A percentile compares a stretch with the other conserved stretches of the same genome.
Conservation (phyloP, 441 rosid genomes). For the Viola pubescens region DNA sequence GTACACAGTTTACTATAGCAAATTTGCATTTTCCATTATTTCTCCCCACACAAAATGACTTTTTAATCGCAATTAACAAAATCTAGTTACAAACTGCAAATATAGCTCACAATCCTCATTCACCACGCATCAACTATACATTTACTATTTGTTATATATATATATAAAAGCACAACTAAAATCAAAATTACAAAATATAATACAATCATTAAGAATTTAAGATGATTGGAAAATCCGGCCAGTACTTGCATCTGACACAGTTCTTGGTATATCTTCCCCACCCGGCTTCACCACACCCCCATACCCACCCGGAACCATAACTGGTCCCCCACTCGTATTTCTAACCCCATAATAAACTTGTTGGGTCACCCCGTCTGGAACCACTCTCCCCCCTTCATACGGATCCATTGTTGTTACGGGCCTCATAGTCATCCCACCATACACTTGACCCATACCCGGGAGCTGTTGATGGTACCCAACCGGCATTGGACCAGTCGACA, state of each 20-base stretch:
- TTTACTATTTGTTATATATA: too few species aligned
- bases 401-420: slow-evolving; percentile 33
- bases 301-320: slow-evolving; percentile 32
- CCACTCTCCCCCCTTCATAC: slow-evolving; percentile 28
- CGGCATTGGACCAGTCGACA: slow-evolving; percentile 42
- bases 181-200: background rate
- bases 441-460: slow-evolving; percentile 44
- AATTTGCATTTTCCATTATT: too few species aligned
- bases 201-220: slow-evolving; percentile 12
- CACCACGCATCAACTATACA: too few species aligned
- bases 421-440: slow-evolving; percentile 35
- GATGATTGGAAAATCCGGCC: slow-evolving; percentile 36
- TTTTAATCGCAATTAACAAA: too few species aligned
- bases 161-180: background rate
- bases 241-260: slow-evolving; percentile 30
- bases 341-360: slow-evolving; percentile 57
- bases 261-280: slow-evolving; percentile 45
- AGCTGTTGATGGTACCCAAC: slow-evolving; percentile 57
- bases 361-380: slow-evolving; percentile 47
- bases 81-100: too few species aligned
- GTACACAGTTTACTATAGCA: too few species aligned
- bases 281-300: slow-evolving; percentile 46
- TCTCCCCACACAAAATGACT: too few species aligned
- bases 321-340: slow-evolving; percentile 24
- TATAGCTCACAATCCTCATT: too few species aligned